Conservation (phyloP, 2,329 filamentous ascomycete genomes). For the Teratosphaeria epicoccoides region DNA sequence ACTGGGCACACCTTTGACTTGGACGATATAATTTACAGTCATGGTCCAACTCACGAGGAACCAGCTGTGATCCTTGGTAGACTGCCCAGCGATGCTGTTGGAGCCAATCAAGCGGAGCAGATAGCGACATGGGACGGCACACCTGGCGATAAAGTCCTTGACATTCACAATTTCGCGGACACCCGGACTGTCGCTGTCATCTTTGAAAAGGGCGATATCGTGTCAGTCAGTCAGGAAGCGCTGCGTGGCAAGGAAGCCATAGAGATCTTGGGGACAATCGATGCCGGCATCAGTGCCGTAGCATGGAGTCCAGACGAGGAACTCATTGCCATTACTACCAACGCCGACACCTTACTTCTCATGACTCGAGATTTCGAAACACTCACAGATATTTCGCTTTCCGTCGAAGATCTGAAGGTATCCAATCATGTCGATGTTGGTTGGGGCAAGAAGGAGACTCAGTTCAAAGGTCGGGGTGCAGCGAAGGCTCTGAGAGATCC, state of each 20-base stretch:
- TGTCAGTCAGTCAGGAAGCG: slow-evolving; percentile 67
- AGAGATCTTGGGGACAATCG: slow-evolving; percentile 90
- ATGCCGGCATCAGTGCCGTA: slow-evolving; percentile 80
- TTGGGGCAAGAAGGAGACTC: slow-evolving; percentile 97
- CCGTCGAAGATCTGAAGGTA: slow-evolving; percentile 70
- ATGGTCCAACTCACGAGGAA: slow-evolving; percentile 64
- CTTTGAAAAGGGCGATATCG: slow-evolving; percentile 80
- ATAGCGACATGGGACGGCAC: slow-evolving; percentile 86
- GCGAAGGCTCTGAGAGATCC: slow-evolving; percentile 82
- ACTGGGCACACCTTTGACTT: slow-evolving; percentile 66
- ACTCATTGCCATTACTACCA: slow-evolving; percentile 71
- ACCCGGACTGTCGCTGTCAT: slow-evolving; percentile 68
- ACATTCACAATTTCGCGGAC: slow-evolving; percentile 77
- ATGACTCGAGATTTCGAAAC: slow-evolving; percentile 90
- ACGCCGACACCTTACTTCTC: slow-evolving; percentile 67
- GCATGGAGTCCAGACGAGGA: slow-evolving; percentile 95
- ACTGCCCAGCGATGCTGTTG: slow-evolving; percentile 31
- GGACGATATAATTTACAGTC: slow-evolving; percentile 68
- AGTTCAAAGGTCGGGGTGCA: slow-evolving; percentile 67
- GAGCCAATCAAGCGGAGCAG: slow-evolving; percentile 32
- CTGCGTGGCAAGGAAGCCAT: slow-evolving; percentile 64
- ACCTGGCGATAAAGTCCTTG: slow-evolving; percentile 69
- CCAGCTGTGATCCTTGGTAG: slow-evolving; percentile 63
- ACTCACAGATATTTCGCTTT: slow-evolving; percentile 63
- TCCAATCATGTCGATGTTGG: slow-evolving; percentile 84